A percentile compares a stretch with the other conserved stretches of the same genome.
Conservation (phyloP, 768 basidiomycete genomes). For the Crassisporium funariophilum region DNA sequence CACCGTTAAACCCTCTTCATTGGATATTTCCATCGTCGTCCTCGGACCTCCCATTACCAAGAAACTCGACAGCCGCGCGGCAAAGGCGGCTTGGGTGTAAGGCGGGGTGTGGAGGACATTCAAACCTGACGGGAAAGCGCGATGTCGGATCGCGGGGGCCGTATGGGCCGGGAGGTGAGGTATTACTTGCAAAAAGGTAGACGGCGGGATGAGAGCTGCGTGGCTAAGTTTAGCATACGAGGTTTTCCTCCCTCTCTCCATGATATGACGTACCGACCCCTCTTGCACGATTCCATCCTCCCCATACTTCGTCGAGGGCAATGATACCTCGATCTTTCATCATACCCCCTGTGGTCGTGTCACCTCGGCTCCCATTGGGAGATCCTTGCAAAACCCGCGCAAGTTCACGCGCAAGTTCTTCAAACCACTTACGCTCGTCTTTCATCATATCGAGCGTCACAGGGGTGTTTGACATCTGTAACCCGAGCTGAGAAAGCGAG, state of each 20-base stretch:
- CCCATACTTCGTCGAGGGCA: slow-evolving; percentile 92
- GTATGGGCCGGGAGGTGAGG: slow-evolving; percentile 69
- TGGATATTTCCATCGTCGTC: slow-evolving; percentile 71
- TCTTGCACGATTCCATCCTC: slow-evolving; percentile 91
- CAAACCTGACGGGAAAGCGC: slow-evolving; percentile 74
- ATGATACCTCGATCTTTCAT: slow-evolving; percentile 82
- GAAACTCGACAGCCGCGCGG: slow-evolving; percentile 59
- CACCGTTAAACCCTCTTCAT: slow-evolving; percentile 68
- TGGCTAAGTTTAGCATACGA: slow-evolving; percentile 6
- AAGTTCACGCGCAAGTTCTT: slow-evolving; percentile 82
- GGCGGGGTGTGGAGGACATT: slow-evolving; percentile 83
- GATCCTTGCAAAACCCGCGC: slow-evolving; percentile 63
- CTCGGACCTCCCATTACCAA: slow-evolving; percentile 52
- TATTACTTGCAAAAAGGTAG: slow-evolving; percentile 77
- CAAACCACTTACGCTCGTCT: slow-evolving; percentile 78
- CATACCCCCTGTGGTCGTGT: slow-evolving; percentile 48
- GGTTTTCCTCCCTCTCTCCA: too few relatives aligned
- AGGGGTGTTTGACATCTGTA: slow-evolving; percentile 76
- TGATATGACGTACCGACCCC: slow-evolving; percentile 70
- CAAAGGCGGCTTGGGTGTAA: slow-evolving; percentile 70
- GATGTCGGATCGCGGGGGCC: slow-evolving; percentile 62
- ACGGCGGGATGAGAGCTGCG: slow-evolving; percentile 85
- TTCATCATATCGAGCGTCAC: slow-evolving; percentile 88
- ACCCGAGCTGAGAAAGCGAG: slow-evolving; percentile 86
- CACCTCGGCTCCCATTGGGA: slow-evolving; percentile 23